These are phyloP conservation scores for Fusarium sp. DNA, from an alignment of 2,329 filamentous ascomycete species.

Conservation along the genomic window DNA sequence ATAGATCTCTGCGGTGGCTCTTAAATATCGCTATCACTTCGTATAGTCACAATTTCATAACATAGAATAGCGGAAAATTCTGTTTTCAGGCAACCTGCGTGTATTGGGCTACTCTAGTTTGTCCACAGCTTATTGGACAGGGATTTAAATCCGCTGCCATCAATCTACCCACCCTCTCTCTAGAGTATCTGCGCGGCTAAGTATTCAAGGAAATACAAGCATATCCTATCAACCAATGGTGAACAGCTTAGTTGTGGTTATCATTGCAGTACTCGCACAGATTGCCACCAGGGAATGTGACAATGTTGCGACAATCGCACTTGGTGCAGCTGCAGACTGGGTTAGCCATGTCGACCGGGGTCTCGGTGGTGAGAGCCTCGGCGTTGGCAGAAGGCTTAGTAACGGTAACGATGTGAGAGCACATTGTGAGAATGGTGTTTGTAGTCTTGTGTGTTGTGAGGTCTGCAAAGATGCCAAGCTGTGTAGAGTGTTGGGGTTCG, in stretches of 20 bases:
- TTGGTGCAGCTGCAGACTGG: neutral
- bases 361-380: neutral
- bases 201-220: neutral
- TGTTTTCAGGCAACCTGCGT: neutral
- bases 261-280: conserved; percentile 2
- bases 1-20: too few species aligned
- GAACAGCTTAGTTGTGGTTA: neutral
- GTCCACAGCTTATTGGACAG: neutral
- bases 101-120: neutral
- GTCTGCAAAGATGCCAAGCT: neutral
- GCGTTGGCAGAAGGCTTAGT: neutral
- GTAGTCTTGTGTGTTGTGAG: neutral
- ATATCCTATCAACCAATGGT: neutral
- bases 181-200: neutral
- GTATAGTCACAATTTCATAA: neutral
- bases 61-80: neutral
- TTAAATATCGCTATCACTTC: neutral
- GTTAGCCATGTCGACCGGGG: neutral
- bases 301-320: neutral
- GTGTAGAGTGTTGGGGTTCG: neutral
- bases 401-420: neutral
- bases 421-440: neutral
- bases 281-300: neutral
- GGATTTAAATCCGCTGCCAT: neutral
- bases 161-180: neutral